phyloP scores from a whole-genome alignment of 2,329 filamentous ascomycete genomes.

The Macroventuria anomochaeta region DNA sequence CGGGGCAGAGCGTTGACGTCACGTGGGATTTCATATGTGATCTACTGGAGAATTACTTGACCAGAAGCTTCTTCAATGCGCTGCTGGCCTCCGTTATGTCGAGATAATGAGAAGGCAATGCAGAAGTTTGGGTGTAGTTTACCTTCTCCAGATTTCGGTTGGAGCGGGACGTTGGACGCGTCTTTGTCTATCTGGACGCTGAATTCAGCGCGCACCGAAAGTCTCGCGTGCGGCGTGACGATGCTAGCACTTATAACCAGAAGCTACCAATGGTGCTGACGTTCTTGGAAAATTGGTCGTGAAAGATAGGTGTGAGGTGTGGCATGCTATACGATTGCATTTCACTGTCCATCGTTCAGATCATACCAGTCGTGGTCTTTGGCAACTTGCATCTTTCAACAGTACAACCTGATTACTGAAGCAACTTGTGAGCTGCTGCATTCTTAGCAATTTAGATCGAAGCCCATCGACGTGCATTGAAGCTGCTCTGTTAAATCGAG shows the following conservation, averaged over 20 bases:
- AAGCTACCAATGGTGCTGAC: background rate
- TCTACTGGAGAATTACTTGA: background rate
- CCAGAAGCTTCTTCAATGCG: background rate
- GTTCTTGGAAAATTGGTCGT: too few relatives aligned
- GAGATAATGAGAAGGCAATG: background rate
- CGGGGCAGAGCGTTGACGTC: conserved; percentile 18
- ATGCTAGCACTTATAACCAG: background rate
- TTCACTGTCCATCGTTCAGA: too few relatives aligned
- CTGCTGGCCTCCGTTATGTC: background rate
- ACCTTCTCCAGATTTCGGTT: background rate
- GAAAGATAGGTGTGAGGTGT: too few relatives aligned
- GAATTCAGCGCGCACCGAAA: conserved; percentile 1
- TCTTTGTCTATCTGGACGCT: conserved; percentile 11
- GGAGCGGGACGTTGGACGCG: background rate
- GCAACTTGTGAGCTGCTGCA: too few relatives aligned
- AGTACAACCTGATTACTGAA: too few relatives aligned
- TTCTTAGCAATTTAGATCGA: too few relatives aligned
- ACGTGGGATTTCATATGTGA: conserved; percentile 14
- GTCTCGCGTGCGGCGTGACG: background rate
- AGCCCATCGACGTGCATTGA: too few relatives aligned
- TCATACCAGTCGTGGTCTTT: too few relatives aligned
- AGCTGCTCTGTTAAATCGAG: too few relatives aligned
- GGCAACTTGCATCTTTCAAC: too few relatives aligned
- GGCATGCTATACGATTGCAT: too few relatives aligned
- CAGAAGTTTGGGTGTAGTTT: background rate